Percentiles rank a stretch among this genome's conserved stretches.
phyloP scores from a whole-genome alignment of 2,329 filamentous ascomycete species.

The Diaporthe vaccinii region DNA sequence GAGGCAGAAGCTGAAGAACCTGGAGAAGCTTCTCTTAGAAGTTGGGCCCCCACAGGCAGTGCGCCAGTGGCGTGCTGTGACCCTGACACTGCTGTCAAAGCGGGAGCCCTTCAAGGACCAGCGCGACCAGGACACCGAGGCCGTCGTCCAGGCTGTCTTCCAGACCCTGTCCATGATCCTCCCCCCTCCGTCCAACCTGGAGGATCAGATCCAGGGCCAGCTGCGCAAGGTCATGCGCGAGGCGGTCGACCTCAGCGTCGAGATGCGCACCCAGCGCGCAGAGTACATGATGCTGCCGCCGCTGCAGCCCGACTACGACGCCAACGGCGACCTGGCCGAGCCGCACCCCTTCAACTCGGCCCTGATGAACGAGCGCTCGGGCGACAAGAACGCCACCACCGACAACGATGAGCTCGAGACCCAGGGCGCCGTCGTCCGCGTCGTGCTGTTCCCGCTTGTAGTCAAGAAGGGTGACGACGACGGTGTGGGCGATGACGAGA shows the following conservation, averaged over 20 bases:
- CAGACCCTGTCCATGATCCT: conserved; percentile 86
- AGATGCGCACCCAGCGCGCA: conserved; percentile 96
- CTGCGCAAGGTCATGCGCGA: conserved; percentile 89
- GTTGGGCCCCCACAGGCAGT: conserved; percentile 91
- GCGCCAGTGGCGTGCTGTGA: conserved; percentile 96
- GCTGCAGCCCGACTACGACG: conserved; percentile 93
- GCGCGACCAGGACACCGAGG: conserved; percentile 90
- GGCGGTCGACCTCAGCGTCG: conserved; percentile 90
- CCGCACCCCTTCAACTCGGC: conserved; percentile 93
- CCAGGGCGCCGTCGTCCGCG: conserved; percentile 82
- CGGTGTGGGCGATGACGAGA: conserved; percentile 91
- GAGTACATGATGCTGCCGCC: conserved; percentile 99
- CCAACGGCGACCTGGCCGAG: conserved; percentile 87
- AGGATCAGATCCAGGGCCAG: conserved; percentile 84
- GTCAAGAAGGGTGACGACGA: conserved; percentile 94
- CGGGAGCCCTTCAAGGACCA: conserved; percentile 85
- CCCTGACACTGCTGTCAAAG: conserved; percentile 87
- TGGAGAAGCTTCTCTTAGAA: conserved; percentile 92
- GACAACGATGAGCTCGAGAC: conserved; percentile 85
- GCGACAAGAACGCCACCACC: conserved; percentile 61
- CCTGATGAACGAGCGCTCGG: conserved; percentile 91
- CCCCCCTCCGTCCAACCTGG: conserved; percentile 85
- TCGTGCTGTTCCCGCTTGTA: conserved; percentile 95
- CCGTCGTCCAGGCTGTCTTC: conserved; percentile 93
- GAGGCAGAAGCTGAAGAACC: conserved; percentile 94